Conservation (phyloP, 1,284 basidiomycete genomes). For the Moesziomyces parantarcticus region DNA sequence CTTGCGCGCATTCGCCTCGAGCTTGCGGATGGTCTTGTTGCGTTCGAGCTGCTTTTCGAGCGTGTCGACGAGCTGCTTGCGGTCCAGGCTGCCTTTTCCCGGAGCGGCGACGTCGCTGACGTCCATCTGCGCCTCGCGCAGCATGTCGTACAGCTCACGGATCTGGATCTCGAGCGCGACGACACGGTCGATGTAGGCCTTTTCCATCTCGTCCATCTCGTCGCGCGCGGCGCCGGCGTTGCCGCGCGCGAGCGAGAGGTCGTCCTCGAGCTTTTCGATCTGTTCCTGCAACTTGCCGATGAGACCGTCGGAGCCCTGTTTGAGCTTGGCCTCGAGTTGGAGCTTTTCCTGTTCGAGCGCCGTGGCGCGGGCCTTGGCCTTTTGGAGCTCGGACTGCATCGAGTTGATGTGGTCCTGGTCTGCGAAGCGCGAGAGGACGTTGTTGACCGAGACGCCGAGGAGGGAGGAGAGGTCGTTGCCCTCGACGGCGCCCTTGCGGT, state of each 20-base stretch:
- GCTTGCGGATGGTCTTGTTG: slow-evolving; percentile 66
- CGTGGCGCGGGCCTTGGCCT: slow-evolving; percentile 78
- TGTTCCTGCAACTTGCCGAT: slow-evolving; percentile 84
- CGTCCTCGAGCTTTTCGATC: slow-evolving; percentile 80
- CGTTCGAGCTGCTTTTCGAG: slow-evolving; percentile 67
- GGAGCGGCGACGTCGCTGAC: slow-evolving; percentile 61
- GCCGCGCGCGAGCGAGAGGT: slow-evolving; percentile 80
- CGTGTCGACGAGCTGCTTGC: slow-evolving; percentile 73
- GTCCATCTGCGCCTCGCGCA: slow-evolving; percentile 82
- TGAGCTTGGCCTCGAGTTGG: slow-evolving; percentile 81
- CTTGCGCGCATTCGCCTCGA: slow-evolving; percentile 66
- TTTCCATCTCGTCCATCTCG: slow-evolving; percentile 83
- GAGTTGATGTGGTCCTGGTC: slow-evolving; percentile 86
- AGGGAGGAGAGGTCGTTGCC: slow-evolving; percentile 79
- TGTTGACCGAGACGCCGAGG: slow-evolving; percentile 87
- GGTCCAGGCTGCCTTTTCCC: slow-evolving; percentile 56
- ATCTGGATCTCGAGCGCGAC: slow-evolving; percentile 90
- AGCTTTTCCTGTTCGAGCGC: slow-evolving; percentile 73
- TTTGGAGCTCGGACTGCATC: slow-evolving; percentile 81
- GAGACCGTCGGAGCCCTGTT: slow-evolving; percentile 82
- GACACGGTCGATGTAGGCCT: slow-evolving; percentile 86
- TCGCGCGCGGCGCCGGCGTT: slow-evolving; percentile 71
- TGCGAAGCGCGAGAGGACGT: slow-evolving; percentile 88
- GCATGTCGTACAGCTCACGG: slow-evolving; percentile 87
- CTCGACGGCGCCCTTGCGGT: slow-evolving; percentile 78